A percentile compares a stretch with the other conserved stretches of the same genome.
These are phyloP conservation scores for Suillus tomentosus DNA, from an alignment of 768 basidiomycete species.

Conservation along the genomic window DNA sequence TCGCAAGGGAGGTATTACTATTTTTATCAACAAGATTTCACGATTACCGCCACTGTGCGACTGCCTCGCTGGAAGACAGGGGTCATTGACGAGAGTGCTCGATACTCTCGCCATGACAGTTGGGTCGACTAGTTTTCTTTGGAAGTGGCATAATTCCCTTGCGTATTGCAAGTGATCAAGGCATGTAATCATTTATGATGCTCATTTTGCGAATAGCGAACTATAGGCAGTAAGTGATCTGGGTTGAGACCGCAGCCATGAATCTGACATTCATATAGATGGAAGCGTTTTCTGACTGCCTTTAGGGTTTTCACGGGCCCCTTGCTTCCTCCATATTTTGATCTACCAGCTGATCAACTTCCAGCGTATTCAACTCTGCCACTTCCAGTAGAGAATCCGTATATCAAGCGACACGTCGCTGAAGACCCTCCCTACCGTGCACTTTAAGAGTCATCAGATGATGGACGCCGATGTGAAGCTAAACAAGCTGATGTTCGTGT, in stretches of 20 bases:
- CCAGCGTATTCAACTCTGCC: constrained; percentile 41
- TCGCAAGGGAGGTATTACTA: background rate
- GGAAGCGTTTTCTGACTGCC: constrained; percentile 37
- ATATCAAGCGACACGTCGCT: constrained; percentile 36
- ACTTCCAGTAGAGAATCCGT: constrained; percentile 43
- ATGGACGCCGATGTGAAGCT: background rate
- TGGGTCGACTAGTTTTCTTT: constrained; percentile 36
- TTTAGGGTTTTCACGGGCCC: constrained; percentile 41
- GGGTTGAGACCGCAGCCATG: background rate
- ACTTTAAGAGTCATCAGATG: background rate
- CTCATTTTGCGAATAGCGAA: constrained; percentile 9
- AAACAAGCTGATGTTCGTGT: background rate
- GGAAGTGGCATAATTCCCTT: constrained; percentile 49
- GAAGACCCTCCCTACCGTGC: background rate
- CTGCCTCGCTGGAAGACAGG: background rate
- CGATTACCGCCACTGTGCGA: background rate
- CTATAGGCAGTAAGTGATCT: constrained; percentile 11
- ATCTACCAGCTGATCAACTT: constrained; percentile 24
- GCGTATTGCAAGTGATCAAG: constrained; percentile 34
- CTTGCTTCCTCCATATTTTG: constrained; percentile 28
- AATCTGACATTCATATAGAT: constrained; percentile 17
- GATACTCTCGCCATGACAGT: constrained; percentile 21
- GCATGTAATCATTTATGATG: background rate
- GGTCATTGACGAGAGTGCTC: constrained; percentile 13
- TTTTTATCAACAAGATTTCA: background rate